Conservation (phyloP, 75 land plant species). For the Selaginella tamariscina region DNA sequence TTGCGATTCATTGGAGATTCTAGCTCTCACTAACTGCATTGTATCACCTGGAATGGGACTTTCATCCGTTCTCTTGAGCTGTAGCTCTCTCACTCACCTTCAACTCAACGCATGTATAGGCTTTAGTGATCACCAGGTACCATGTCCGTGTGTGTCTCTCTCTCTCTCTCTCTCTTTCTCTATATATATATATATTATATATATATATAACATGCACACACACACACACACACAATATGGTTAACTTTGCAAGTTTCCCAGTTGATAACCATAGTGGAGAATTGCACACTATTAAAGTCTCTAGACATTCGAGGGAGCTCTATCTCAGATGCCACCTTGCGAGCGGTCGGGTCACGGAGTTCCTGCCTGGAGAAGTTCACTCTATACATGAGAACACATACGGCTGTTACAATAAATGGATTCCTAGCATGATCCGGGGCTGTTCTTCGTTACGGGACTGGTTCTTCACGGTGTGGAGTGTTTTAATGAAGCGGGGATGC, state of each 20-base stretch:
- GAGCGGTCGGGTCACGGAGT: slow-evolving; percentile 45
- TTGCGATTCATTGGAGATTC: slow-evolving; percentile 49
- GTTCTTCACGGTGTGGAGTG: slow-evolving; percentile 38
- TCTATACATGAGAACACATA: slow-evolving; percentile 23
- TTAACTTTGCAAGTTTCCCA: no score
- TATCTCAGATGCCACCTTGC: slow-evolving; percentile 52
- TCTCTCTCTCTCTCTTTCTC: no score
- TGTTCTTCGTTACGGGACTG: slow-evolving; percentile 38
- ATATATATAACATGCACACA: no score
- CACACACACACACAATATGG: no score
- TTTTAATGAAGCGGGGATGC: slow-evolving; percentile 65
- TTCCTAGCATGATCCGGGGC: slow-evolving; percentile 35
- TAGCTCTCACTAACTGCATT: slow-evolving; percentile 54
- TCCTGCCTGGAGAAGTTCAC: slow-evolving; percentile 40
- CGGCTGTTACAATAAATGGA: slow-evolving; percentile 29
- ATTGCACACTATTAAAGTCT: slow-evolving; percentile 36
- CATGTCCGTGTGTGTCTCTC: no score
- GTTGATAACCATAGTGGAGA: slow-evolving; percentile 33
- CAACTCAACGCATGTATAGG: slow-evolving; percentile 72
- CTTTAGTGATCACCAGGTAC: slow-evolving; percentile 48
- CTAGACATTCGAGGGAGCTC: slow-evolving; percentile 46
- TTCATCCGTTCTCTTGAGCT: slow-evolving; percentile 43
- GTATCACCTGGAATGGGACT: slow-evolving; percentile 55
- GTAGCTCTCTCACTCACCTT: slow-evolving; percentile 40
- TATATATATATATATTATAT: no score